Conservation (phyloP, 2,329 filamentous ascomycete genomes). For the Penicillium palitans region DNA sequence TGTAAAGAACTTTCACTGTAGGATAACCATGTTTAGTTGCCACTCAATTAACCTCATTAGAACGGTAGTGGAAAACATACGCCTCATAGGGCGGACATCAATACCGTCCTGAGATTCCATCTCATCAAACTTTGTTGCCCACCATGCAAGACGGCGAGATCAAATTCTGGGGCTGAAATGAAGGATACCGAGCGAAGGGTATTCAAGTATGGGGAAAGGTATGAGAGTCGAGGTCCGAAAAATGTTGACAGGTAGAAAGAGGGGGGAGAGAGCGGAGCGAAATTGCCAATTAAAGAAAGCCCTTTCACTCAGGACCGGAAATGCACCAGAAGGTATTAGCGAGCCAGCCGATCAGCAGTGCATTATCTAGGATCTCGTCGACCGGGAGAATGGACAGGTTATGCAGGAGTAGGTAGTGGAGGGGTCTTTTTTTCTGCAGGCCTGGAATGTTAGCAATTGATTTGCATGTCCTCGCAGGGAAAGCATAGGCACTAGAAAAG, state of each 20-base stretch:
- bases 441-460: constrained; percentile 31
- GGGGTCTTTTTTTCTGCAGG: constrained; percentile 23
- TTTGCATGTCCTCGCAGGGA: constrained; percentile 9
- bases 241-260: constrained; percentile 7
- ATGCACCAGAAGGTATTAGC: constrained; percentile 7
- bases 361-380: constrained; percentile 29
- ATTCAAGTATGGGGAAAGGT: neutral
- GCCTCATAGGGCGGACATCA: constrained; percentile 65
- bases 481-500: neutral
- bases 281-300: constrained; percentile 12
- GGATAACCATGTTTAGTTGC: constrained; percentile 19
- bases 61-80: constrained; percentile 50
- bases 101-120: constrained; percentile 54
- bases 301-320: constrained; percentile 9
- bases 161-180: neutral
- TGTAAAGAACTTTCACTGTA: constrained; percentile 93
- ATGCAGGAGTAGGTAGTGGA: constrained; percentile 30
- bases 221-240: neutral
- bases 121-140: constrained; percentile 29
- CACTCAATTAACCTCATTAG: neutral
- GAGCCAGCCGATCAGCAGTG: constrained; percentile 20
- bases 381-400: constrained; percentile 34
- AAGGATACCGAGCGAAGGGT: constrained; percentile 6
- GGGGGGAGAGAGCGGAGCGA: neutral
- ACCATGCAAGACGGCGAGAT: constrained; percentile 32